phyloP scores from a whole-genome alignment of 2,329 filamentous ascomycete species.

The Akanthomyces dipterigenus region DNA sequence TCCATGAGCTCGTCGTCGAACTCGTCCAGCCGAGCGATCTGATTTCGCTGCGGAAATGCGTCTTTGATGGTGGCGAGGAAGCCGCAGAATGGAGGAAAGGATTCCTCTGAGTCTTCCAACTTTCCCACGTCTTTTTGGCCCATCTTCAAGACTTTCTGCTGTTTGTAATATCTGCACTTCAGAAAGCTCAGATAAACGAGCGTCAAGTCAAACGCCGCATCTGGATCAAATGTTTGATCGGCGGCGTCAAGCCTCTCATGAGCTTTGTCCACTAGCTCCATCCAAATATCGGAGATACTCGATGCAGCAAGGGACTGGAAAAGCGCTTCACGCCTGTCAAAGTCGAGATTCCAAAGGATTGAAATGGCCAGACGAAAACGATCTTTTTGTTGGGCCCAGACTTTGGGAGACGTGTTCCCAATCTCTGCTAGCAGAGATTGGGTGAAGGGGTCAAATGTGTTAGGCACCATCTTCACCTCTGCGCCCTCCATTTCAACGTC shows the following conservation, averaged over 20 bases:
- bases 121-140: conserved; percentile 15
- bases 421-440: conserved; percentile 5
- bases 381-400: conserved; percentile 20
- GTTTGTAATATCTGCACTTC: conserved; percentile 18
- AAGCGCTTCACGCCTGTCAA: conserved; percentile 17
- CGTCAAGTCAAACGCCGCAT: conserved; percentile 24
- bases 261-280: not conserved
- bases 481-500: not conserved
- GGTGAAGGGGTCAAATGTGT: not conserved
- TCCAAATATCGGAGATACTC: not conserved
- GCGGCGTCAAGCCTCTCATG: not conserved
- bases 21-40: conserved; percentile 24
- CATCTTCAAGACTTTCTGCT: conserved; percentile 18
- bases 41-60: conserved; percentile 26
- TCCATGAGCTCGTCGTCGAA: conserved; percentile 18
- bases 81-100: conserved; percentile 19
- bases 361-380: conserved; percentile 22
- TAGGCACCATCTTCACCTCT: conserved; percentile 1
- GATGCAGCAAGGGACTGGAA: conserved; percentile 17
- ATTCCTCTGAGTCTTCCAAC: conserved; percentile 11
- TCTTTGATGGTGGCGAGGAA: conserved; percentile 22
- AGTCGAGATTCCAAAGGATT: conserved; percentile 20
- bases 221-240: not conserved
- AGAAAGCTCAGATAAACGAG: conserved; percentile 26
- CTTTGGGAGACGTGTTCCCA: conserved; percentile 2